These are phyloP conservation scores for Tylopilus cervinicoccineus DNA, from an alignment of 768 basidiomycete species.

Conservation along the genomic window DNA sequence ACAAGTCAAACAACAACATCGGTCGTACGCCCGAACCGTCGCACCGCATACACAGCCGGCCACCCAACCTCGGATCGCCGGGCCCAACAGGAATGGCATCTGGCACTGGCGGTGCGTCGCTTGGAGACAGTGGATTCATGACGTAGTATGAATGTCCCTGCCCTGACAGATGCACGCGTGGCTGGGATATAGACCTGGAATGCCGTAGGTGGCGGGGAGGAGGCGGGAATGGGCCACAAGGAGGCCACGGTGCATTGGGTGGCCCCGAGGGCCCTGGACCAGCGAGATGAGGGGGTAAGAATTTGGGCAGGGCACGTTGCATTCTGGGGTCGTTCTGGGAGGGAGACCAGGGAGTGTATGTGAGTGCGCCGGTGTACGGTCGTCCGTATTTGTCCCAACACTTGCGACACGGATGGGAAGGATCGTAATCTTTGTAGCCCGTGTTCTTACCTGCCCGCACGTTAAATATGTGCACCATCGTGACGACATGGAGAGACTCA, in stretches of 20 bases:
- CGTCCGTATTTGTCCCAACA: conserved; percentile 74
- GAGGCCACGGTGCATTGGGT: background rate
- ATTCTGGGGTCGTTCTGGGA: conserved; percentile 20
- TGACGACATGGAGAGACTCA: conserved; percentile 26
- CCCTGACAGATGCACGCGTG: background rate
- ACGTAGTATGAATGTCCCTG: conserved; percentile 23
- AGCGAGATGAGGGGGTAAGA: conserved; percentile 21
- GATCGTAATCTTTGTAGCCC: conserved; percentile 70
- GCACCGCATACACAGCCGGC: conserved; percentile 61
- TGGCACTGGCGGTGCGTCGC: conserved; percentile 30
- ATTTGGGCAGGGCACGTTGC: conserved; percentile 28
- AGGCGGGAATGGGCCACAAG: background rate
- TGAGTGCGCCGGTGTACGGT: conserved; percentile 56
- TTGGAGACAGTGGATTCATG: conserved; percentile 16
- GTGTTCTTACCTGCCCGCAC: conserved; percentile 56
- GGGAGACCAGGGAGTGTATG: conserved; percentile 43
- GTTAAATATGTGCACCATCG: background rate
- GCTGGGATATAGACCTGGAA: conserved; percentile 19
- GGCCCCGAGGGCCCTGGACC: background rate
- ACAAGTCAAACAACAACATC: conserved; percentile 51
- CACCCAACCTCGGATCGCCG: conserved; percentile 71
- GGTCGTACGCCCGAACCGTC: conserved; percentile 51
- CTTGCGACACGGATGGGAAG: conserved; percentile 59
- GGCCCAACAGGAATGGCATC: conserved; percentile 47
- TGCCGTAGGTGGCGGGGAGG: conserved; percentile 12